Conservation (phyloP, 768 basidiomycete genomes). For the Hypholoma fasciculare region DNA sequence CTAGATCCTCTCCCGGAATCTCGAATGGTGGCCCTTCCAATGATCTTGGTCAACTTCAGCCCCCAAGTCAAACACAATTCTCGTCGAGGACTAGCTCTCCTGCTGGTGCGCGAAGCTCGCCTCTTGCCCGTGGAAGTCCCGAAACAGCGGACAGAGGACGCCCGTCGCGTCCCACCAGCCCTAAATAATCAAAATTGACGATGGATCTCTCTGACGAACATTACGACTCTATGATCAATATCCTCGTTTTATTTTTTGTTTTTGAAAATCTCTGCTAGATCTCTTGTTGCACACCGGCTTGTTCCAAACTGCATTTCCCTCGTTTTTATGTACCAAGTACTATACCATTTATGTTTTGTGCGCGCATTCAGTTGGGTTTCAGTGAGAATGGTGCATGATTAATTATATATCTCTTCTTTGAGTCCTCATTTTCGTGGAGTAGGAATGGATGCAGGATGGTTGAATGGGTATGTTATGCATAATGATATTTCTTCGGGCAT, state of each 20-base stretch:
- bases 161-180: slow-evolving; percentile 22
- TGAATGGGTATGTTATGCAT: too few species aligned
- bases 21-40: slow-evolving; percentile 22
- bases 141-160: slow-evolving; percentile 22
- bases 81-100: slow-evolving; percentile 53
- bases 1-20: slow-evolving; percentile 48
- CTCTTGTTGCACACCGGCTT: background rate
- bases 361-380: background rate
- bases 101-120: slow-evolving; percentile 50
- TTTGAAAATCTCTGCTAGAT: slow-evolving; percentile 3
- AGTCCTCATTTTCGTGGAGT: too few species aligned
- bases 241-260: background rate
- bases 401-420: too few species aligned
- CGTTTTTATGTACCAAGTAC: background rate
- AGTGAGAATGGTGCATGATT: background rate
- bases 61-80: slow-evolving; percentile 33
- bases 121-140: slow-evolving; percentile 33
- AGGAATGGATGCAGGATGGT: too few species aligned
- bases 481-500: too few species aligned
- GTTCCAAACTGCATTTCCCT: background rate
- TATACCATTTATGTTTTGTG: background rate
- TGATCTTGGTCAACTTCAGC: slow-evolving; percentile 33
- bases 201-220: background rate
- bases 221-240: background rate
- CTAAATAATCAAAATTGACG: slow-evolving; percentile 14